These are phyloP conservation scores for Pelargonium myrrhifolium DNA, from an alignment of 441 rosid genomes.

Conservation along the genomic window DNA sequence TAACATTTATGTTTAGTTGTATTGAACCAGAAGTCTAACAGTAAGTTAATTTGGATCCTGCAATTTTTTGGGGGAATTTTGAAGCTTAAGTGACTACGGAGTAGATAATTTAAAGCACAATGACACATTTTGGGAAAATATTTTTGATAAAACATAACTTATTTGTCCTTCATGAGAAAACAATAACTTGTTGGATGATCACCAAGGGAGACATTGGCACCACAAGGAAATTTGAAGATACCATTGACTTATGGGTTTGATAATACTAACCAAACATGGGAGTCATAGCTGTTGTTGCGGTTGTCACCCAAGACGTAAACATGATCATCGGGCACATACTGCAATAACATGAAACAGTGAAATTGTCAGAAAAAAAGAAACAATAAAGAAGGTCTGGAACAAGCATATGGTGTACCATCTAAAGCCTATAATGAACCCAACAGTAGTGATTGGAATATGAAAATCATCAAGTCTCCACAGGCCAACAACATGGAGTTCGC, in stretches of 20 bases:
- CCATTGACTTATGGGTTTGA: background rate
- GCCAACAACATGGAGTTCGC: constrained; percentile 11
- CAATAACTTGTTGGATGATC: too few species aligned
- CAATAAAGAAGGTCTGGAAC: background rate
- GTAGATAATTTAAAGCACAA: too few species aligned
- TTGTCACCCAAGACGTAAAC: constrained; percentile 37
- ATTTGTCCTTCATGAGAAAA: too few species aligned
- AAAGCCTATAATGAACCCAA: constrained; percentile 10
- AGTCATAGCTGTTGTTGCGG: constrained; percentile 33
- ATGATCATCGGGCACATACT: constrained; percentile 28
- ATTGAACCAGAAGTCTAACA: too few species aligned
- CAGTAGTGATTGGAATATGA: too few species aligned
- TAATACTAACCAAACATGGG: constrained; percentile 26
- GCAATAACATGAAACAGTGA: constrained; percentile 16
- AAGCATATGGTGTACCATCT: constrained; percentile 10
- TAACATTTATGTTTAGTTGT: too few species aligned
- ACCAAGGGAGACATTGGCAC: too few species aligned
- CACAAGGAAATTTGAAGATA: background rate
- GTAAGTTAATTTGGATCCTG: too few species aligned
- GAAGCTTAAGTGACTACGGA: too few species aligned
- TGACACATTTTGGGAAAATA: too few species aligned
- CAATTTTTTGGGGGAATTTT: too few species aligned
- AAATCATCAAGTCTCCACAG: constrained; percentile 11
- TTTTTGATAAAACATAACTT: too few species aligned
- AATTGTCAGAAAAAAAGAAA: background rate